Evolutionary conservation across 768 basidiomycete species (phyloP), one percentile per base, ranked within the genome.

Genomic region (Pulveroboletus sp.): DNA sequence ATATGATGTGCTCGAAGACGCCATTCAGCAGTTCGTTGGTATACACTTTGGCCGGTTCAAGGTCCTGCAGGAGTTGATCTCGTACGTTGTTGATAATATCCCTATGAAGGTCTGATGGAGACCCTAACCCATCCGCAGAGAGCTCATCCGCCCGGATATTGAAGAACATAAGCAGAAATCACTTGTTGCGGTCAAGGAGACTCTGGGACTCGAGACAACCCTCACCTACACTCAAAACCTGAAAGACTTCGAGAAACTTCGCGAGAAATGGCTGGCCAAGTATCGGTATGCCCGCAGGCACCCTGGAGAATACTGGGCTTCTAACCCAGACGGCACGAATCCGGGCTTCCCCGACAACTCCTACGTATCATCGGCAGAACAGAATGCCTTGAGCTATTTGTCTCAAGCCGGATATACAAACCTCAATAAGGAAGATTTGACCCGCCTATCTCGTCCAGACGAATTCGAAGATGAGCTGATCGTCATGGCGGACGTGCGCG

Each of bases 401-500:
- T 64, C 70, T 6, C 61, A 63, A 27, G 61, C 58, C 1, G 68
- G 69, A n/a, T 69, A 69, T 41, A 3, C 0, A 10, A 33, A 37
- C 33, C 52, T 69, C 10, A 50, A 39, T 9, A 30, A 36, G 8
- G 33, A 52, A 4, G 69, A 73, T 28, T 57, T 74, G 9, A 46
- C 46, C 18, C 57, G 60, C 36, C 50, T 74, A 11, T 30, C 30
- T n/a, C 56, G 63, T 37, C 42, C 43, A 26, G 62, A 71, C 50
- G 18, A 36, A 14, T 73, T 63, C 51, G 65, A 70, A 35, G 71
- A 76, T 12, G 82, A 79, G 43, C 48, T 82, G 12, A 51, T 58
- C 2, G 71, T 82, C 6, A 79, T 80, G 76, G 76, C 80, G 0
- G 74, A 76, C 15, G 76, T 81, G 0, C 71, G 74, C 0, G 81